Percentiles rank a stretch among this genome's conserved stretches.
These are phyloP conservation scores for bread wheat (Triticum aestivum) DNA, from an alignment of 176 grass and related monocot species.

Conservation along the genomic window IWGSC_CS_RefSeq_v2.1 NC_057809.1:18601853-18602352, in stretches of 20 bases:
- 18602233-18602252: conserved; percentile 18
- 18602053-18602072: accelerated
- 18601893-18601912: no score
- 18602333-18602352: background rate
- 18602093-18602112: conserved; percentile 38
- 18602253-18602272: background rate
- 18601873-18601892: no score
- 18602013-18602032: no score
- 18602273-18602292: background rate
- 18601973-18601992: no score
- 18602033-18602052: no score
- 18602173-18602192: conserved; percentile 78
- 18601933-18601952: no score
- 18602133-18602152: conserved; percentile 50
- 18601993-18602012: no score
- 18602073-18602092: conserved; percentile 44
- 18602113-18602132: conserved; percentile 46
- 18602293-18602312: no score
- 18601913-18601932: no score
- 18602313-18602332: background rate
- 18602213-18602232: conserved; percentile 1
- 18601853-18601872: no score
- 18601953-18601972: no score
- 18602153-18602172: conserved; percentile 64
- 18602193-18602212: conserved; percentile 38